Conservation (phyloP, 495 filamentous ascomycete genomes). For the Lasiosphaeria miniovina region DNA sequence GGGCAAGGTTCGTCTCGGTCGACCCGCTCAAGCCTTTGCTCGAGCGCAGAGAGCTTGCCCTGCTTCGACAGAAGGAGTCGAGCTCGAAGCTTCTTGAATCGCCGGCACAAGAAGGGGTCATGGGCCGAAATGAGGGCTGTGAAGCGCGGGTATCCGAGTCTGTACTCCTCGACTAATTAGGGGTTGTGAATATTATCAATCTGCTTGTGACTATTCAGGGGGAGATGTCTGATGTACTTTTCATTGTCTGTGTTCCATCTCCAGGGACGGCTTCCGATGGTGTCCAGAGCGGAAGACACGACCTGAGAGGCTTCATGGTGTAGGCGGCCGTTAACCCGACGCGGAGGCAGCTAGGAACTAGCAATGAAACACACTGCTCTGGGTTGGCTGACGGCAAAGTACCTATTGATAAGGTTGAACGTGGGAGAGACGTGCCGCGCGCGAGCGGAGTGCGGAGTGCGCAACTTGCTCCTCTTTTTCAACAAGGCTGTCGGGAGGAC, state of each 20-base stretch:
- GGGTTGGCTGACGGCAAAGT: background rate
- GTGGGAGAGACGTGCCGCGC: background rate
- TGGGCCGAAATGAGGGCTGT: slow-evolving; percentile 27
- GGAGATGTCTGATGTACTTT: no score
- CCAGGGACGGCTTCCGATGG: background rate
- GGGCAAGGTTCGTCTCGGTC: slow-evolving; percentile 26
- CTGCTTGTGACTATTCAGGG: no score
- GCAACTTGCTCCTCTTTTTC: background rate
- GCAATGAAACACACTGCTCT: background rate
- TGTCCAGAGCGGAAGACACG: slow-evolving; percentile 1
- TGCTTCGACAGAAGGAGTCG: slow-evolving; percentile 26
- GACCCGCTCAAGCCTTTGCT: slow-evolving; percentile 27
- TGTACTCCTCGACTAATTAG: slow-evolving; percentile 28
- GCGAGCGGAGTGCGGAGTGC: background rate
- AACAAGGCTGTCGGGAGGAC: background rate
- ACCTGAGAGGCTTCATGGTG: background rate
- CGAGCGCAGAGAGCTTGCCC: slow-evolving; percentile 28
- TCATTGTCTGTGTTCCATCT: background rate
- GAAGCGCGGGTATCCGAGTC: slow-evolving; percentile 32
- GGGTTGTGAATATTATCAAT: no score
- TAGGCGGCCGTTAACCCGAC: background rate
- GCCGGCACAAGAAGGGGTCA: slow-evolving; percentile 27
- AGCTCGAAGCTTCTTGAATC: slow-evolving; percentile 28
- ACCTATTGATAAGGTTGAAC: background rate
- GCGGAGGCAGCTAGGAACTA: background rate